These are phyloP conservation scores for Kalanchoe fedtschenkoi DNA, from an alignment of 164 flowering plant genomes.

Conservation along the genomic window DNA sequence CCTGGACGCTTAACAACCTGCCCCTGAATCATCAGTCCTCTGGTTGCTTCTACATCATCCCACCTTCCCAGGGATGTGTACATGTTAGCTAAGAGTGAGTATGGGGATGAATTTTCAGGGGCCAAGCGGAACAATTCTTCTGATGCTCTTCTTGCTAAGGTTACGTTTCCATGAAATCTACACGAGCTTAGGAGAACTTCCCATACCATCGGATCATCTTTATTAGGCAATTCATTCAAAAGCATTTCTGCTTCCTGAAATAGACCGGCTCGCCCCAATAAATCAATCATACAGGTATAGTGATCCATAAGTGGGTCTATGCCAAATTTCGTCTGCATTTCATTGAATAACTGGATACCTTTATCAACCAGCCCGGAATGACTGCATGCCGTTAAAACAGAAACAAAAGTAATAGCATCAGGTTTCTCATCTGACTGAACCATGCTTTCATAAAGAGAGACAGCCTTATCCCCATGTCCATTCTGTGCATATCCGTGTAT, in stretches of 20 bases:
- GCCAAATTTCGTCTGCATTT: slow-evolving; percentile 45
- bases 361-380: slow-evolving; percentile 67
- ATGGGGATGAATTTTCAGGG: slow-evolving; percentile 55
- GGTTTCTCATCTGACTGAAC: slow-evolving; percentile 40
- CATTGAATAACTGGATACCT: slow-evolving; percentile 48
- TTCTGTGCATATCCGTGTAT: slow-evolving; percentile 83
- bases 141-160: slow-evolving; percentile 63
- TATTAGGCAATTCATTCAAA: slow-evolving; percentile 43
- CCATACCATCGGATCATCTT: slow-evolving; percentile 69
- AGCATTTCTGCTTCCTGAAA: slow-evolving; percentile 55
- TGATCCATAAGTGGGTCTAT: slow-evolving; percentile 56
- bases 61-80: slow-evolving; percentile 69
- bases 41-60: slow-evolving; percentile 55
- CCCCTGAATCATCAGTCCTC: slow-evolving; percentile 39
- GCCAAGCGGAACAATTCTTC: slow-evolving; percentile 51
- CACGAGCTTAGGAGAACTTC: slow-evolving; percentile 79
- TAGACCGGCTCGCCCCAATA: slow-evolving; percentile 63
- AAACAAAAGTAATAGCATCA: slow-evolving; percentile 55
- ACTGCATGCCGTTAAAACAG: slow-evolving; percentile 76
- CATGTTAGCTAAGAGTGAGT: slow-evolving; percentile 59
- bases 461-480: slow-evolving; percentile 57
- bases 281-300: slow-evolving; percentile 60
- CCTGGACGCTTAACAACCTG: slow-evolving; percentile 52
- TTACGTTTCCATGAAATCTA: slow-evolving; percentile 56
- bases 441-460: slow-evolving; percentile 49